phyloP scores from a whole-genome alignment of 345 rosid species.

The Aquilaria yunnanensis region DNA sequence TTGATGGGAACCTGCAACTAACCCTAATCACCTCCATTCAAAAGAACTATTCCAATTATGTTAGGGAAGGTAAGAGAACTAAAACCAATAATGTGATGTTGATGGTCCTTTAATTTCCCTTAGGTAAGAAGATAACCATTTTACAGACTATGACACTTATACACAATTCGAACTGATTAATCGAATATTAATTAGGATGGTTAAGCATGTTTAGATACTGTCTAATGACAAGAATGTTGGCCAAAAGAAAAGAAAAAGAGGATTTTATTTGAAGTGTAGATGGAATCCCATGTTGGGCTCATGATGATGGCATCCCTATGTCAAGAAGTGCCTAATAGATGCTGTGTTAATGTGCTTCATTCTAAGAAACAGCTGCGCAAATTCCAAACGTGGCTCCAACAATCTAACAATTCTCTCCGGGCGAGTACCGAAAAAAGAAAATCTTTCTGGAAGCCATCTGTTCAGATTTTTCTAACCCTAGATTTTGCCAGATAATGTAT shows the following conservation, averaged over 20 bases:
- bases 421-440: neutral
- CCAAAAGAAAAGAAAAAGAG: neutral
- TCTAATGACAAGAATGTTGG: neutral
- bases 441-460: neutral
- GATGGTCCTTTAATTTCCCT: neutral
- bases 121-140: neutral
- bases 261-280: neutral
- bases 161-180: neutral
- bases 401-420: conserved; percentile 1
- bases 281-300: too few relatives aligned
- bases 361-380: conserved; percentile 18
- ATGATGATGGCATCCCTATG: conserved; percentile 8
- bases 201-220: neutral
- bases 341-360: conserved; percentile 14
- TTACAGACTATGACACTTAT: neutral
- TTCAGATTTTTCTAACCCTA: neutral
- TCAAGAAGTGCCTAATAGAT: neutral
- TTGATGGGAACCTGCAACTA: conserved; percentile 2
- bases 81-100: neutral
- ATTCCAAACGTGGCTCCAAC: conserved; percentile 42
- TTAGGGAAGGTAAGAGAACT: neutral
- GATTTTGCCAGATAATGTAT: neutral
- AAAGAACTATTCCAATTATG: neutral
- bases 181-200: neutral
- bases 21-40: neutral